phyloP scores from a whole-genome alignment of 2,329 filamentous ascomycete species.

The Rhytidhysteron rufulum region DNA sequence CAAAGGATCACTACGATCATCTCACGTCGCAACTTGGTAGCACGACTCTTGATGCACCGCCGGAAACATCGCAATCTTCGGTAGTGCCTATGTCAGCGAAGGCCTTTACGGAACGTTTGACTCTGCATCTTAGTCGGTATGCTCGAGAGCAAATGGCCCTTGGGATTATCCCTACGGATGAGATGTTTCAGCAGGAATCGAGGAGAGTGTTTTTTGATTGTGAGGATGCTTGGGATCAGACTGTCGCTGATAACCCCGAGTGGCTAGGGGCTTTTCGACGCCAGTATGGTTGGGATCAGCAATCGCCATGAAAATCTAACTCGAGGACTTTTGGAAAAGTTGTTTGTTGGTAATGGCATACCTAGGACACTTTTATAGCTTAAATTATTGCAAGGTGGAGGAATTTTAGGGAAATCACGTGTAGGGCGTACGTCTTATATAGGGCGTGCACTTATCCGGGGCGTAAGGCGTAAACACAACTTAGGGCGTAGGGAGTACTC shows the following conservation, averaged over 20 bases:
- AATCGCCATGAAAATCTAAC: no score
- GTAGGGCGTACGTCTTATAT: no score
- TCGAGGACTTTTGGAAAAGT: no score
- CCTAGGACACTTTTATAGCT: no score
- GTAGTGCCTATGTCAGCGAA: no score
- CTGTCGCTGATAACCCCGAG: conserved; percentile 25
- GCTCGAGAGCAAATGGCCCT: conserved; percentile 34
- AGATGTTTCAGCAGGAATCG: conserved; percentile 46
- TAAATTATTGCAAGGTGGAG: no score
- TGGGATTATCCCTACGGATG: conserved; percentile 42
- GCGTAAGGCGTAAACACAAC: no score
- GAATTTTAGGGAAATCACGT: no score
- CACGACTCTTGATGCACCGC: background rate
- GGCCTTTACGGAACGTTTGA: conserved; percentile 43
- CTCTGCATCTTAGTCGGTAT: conserved; percentile 39
- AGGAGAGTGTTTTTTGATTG: conserved; percentile 42
- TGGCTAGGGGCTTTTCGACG: conserved; percentile 32
- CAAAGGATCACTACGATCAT: conserved; percentile 18
- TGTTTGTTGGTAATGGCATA: no score
- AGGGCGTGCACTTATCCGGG: no score
- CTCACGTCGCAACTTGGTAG: conserved; percentile 11
- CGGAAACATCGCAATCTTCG: conserved; percentile 16
- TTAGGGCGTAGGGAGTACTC: no score
- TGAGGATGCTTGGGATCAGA: conserved; percentile 44
- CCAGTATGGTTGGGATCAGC: conserved; percentile 3